Evolutionary conservation across 495 filamentous ascomycete genomes (phyloP), one percentile per base, ranked within the genome.

Genomic region (Talaromyces borbonicus): DNA sequence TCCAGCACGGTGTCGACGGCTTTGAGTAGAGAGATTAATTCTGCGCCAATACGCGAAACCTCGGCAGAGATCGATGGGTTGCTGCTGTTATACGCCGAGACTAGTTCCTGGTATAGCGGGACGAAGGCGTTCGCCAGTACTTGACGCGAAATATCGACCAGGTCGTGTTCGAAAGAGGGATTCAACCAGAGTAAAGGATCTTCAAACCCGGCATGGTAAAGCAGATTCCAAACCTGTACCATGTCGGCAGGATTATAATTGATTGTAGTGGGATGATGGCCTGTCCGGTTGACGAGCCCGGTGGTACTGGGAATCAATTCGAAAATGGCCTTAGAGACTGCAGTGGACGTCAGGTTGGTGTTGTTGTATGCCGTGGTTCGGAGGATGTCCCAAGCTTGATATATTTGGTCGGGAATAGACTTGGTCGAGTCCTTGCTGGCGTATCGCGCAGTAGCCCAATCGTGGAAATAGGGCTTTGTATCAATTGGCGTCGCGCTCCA

Each of bases 91-190:
- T 65, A 67, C 9, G 57, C 57, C 2, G 56, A 38, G 24, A 72
- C 52, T 11, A 74, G 58, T 12, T 58, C 33, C 6, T 35, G 46
- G 46, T 78, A 75, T 1, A 61, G 14, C 0, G 59, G 49, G 9
- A 61, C 62, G 47, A 76, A 78, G 15, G 58, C 57, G 48, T 76
- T 75, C 29, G 59, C 60, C 26, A 74, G 43, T 20, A 76, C 66
- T 48, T 78, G 73, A 7, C 72, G 67, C 4, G 71, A 70, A 19
- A 74, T 56, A 50, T 78, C 74, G 11, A 73, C 67, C 37, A 75
- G 56, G 30, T 78, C 74, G 44, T 73, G 66, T 18, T 59, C 53
- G 49, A 66, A 77, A 3, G 67, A 59, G 24, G 68, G 56, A 50
- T 73, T 69, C 5, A 48, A 40, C 68, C 71, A 76, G 5, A 78